phyloP scores from a whole-genome alignment of 2,329 filamentous ascomycete species.

The Alternaria postmessia region DNA sequence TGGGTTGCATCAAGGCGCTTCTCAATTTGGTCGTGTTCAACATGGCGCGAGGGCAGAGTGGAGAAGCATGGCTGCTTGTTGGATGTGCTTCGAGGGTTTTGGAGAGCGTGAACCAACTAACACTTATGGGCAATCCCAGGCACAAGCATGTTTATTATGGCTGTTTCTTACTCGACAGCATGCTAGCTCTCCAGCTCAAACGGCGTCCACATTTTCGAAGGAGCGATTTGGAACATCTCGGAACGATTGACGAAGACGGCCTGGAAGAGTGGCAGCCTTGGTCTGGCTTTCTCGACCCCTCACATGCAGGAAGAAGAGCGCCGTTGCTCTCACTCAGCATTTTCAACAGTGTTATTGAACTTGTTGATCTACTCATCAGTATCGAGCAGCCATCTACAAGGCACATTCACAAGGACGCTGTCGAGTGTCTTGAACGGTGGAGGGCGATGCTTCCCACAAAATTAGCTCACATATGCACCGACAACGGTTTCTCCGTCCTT shows the following conservation, averaged over 20 bases:
- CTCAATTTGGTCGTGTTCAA: conserved; percentile 67
- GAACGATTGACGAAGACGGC: conserved; percentile 68
- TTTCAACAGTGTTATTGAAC: conserved; percentile 59
- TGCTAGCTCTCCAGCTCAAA: conserved; percentile 63
- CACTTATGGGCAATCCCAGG: conserved; percentile 44
- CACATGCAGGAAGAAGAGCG: conserved; percentile 28
- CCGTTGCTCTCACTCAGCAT: conserved; percentile 59
- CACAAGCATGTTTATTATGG: conserved; percentile 60
- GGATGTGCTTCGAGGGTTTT: conserved; percentile 69
- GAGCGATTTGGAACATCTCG: conserved; percentile 58
- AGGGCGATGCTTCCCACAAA: conserved; percentile 39
- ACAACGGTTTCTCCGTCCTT: conserved; percentile 18
- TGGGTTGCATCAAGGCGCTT: conserved; percentile 54
- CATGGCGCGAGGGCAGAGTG: conserved; percentile 65
- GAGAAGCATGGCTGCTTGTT: conserved; percentile 69
- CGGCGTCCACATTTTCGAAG: conserved; percentile 60
- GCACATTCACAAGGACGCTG: conserved; percentile 25
- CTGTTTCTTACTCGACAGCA: conserved; percentile 69
- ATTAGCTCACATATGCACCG: conserved; percentile 30
- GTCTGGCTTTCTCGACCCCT: conserved; percentile 58
- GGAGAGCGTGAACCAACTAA: conserved; percentile 50
- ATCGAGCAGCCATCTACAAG: conserved; percentile 5
- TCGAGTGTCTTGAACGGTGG: conserved; percentile 50
- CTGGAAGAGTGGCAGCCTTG: conserved; percentile 79
- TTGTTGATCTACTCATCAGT: conserved; percentile 36